phyloP scores from a whole-genome alignment of 148 eudicot genomes.

The Fagopyrum homotropicum region DNA sequence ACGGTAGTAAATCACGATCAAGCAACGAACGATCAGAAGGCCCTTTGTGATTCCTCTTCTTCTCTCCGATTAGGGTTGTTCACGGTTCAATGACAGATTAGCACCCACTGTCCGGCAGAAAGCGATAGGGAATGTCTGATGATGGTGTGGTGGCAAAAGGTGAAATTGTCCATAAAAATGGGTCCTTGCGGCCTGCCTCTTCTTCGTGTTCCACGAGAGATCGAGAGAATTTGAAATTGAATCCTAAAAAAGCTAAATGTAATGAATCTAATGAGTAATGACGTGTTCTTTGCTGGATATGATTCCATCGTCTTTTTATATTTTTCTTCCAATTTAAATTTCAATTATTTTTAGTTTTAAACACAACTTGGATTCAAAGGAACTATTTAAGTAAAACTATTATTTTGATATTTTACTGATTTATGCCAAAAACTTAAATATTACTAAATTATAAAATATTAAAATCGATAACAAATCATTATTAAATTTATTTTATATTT shows the following conservation, averaged over 20 bases:
- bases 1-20: neutral
- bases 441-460: no score
- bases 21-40: neutral
- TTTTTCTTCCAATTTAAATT: no score
- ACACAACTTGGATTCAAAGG: no score
- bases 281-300: conserved; percentile 10
- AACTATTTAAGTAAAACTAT: no score
- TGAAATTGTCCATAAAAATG: conserved; percentile 4
- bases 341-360: no score
- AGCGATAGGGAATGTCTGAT: neutral
- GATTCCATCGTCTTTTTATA: neutral
- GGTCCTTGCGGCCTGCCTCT: neutral
- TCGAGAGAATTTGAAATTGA: neutral
- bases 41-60: neutral
- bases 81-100: neutral
- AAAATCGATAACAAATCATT: no score
- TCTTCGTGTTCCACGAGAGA: conserved; percentile 4
- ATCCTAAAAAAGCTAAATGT: neutral
- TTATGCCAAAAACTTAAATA: no score
- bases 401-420: no score
- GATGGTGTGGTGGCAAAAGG: neutral
- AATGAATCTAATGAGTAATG: neutral
- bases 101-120: conserved; percentile 1
- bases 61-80: neutral
- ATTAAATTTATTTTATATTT: no score